A percentile compares a stretch with the other conserved stretches of the same genome.
These are phyloP conservation scores for Coccinonectria pachysandricola DNA, from an alignment of 2,329 filamentous ascomycete species.

Conservation along the genomic window DNA sequence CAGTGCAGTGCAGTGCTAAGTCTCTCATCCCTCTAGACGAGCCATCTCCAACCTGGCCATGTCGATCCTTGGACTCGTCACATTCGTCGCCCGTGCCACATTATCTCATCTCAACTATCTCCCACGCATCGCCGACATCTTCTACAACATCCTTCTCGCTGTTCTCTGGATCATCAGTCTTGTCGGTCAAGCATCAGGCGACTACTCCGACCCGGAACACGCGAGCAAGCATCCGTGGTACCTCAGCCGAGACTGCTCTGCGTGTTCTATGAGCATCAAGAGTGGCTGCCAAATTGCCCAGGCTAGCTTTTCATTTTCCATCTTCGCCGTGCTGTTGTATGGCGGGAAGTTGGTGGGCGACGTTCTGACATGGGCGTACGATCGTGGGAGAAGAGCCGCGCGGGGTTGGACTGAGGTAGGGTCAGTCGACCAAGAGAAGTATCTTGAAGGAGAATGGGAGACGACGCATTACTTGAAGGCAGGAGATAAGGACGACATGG, in stretches of 20 bases:
- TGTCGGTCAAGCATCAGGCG: constrained; percentile 12
- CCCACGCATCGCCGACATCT: constrained; percentile 11
- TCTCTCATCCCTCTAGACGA: constrained; percentile 13
- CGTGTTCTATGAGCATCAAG: constrained; percentile 6
- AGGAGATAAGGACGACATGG: constrained; percentile 4
- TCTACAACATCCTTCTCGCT: constrained; percentile 21
- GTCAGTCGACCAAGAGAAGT: constrained; percentile 2
- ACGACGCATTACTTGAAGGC: not conserved
- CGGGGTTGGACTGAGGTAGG: constrained; percentile 1
- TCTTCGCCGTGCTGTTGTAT: constrained; percentile 11
- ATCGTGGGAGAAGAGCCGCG: constrained; percentile 4
- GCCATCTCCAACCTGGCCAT: constrained; percentile 20
- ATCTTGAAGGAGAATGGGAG: constrained; percentile 4
- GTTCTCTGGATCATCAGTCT: constrained; percentile 19
- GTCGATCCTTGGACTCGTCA: constrained; percentile 19
- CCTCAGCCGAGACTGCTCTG: constrained; percentile 12
- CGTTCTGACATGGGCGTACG: constrained; percentile 4
- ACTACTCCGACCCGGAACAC: constrained; percentile 16
- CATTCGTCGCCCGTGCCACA: constrained; percentile 16
- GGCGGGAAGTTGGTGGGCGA: constrained; percentile 7
- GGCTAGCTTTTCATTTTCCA: constrained; percentile 12
- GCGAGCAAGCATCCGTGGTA: constrained; percentile 18
- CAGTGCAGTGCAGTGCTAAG: no score
- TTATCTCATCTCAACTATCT: constrained; percentile 15
- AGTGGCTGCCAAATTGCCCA: constrained; percentile 14